Evolutionary conservation across 768 basidiomycete genomes (phyloP).

Genomic region (Dendrothele bispora): DNA sequence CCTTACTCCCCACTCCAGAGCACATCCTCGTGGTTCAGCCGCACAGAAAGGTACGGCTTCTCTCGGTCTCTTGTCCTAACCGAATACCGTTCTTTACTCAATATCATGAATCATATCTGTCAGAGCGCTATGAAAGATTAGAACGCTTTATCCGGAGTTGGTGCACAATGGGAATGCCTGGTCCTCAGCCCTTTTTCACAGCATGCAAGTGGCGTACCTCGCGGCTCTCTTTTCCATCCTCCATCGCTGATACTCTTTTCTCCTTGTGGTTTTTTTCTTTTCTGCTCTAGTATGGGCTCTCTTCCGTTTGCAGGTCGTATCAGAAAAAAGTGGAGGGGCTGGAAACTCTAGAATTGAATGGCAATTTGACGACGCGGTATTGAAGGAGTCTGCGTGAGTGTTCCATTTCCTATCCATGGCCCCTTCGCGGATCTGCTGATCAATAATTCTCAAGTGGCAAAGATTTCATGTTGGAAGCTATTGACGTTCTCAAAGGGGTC

Average conservation of each 20-base stretch:
- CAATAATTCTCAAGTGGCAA: constrained; percentile 62
- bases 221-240: constrained; percentile 4
- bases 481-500: constrained; percentile 88
- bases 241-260: constrained; percentile 2
- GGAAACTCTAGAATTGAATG: constrained; percentile 74
- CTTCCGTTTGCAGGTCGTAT: constrained; percentile 79
- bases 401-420: too few relatives aligned
- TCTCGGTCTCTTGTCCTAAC: background rate
- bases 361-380: constrained; percentile 94
- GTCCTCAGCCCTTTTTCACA: constrained; percentile 85
- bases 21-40: constrained; percentile 57
- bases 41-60: constrained; percentile 61
- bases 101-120: background rate
- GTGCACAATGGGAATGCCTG: constrained; percentile 87
- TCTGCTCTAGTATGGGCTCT: constrained; percentile 65
- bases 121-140: constrained; percentile 74
- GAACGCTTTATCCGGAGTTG: constrained; percentile 75
- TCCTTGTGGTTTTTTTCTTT: constrained; percentile 13
- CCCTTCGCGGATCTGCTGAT: constrained; percentile 14
- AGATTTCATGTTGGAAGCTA: constrained; percentile 92
- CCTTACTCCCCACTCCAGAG: constrained; percentile 70
- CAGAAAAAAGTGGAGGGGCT: constrained; percentile 79
- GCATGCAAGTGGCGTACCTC: constrained; percentile 40
- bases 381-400: constrained; percentile 90
- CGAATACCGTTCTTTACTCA: background rate